Base-by-base conservation (phyloP, 768 basidiomycete genomes). In the Boletus reticuloceps region DNA sequence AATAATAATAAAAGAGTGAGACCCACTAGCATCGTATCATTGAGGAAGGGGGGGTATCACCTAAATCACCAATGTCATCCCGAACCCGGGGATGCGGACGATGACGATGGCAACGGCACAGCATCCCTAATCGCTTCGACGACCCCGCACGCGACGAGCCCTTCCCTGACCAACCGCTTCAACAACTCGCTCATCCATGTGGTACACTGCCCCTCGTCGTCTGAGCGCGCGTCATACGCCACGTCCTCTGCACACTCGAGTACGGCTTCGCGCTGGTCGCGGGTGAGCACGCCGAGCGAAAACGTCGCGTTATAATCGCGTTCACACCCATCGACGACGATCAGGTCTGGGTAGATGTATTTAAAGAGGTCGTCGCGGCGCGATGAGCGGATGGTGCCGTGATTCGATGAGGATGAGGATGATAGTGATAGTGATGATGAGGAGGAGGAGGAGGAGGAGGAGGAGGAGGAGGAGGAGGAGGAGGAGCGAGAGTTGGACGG, bases 261-360 rank as follows among this genome's bases (percentile, higher is more conserved):
- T 36, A 68, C n/a, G 13, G 39, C 50, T 49, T 70, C 67, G 12
- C 68, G 60, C 39, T 68, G 61, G n/a, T 70, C 68, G 9, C 63
- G 44, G 5, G 27, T 63, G 17, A 66, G 61, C 50, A 25, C 38
- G 0, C 64, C 67, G 5, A 68, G 56, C 31, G 55, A 50, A 6
- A 61, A 48, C 17, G 61, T 63, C 37, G 43, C 22, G 16, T 59
- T 49, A 6, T 52, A 12, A 29, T 52, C 47, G 4, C 61, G 42
- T 16, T 51, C 64, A 44, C 20, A 29, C 31, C 27, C 56, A 6
- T 68, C 61, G 40, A 68, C 59, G 27, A 66, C 67, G 53, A 69
- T 60, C 40, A 69, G 17, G 34, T 68, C 67, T 8, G 69, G 68
- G 13, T 68, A 70, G 34, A 66, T 55, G 50, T 70, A 68, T 20